These are phyloP conservation scores for Hypoxylon subgilvum DNA, from an alignment of 495 filamentous ascomycete species.

Conservation along the genomic window DNA sequence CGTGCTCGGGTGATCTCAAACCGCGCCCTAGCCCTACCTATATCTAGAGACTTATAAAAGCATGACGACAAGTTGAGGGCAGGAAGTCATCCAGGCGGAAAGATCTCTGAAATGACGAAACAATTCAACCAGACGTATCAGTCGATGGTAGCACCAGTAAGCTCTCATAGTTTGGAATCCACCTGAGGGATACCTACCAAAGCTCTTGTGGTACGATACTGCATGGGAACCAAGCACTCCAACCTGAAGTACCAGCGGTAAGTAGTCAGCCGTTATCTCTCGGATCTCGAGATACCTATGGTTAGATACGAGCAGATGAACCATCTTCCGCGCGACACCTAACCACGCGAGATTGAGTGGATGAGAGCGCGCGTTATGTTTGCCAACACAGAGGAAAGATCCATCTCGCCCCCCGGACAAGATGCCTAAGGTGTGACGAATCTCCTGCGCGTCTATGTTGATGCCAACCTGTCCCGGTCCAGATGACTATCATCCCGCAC, in stretches of 20 bases:
- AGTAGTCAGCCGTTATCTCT: neutral
- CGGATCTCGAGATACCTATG: neutral
- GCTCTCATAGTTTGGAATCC: too few species aligned
- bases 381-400: constrained; percentile 2
- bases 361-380: neutral
- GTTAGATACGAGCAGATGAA: neutral
- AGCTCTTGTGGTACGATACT: neutral
- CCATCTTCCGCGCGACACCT: neutral
- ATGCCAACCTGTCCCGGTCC: constrained; percentile 4
- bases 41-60: neutral
- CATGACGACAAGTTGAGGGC: neutral
- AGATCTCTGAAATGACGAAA: neutral
- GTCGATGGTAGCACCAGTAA: too few species aligned
- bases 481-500: constrained; percentile 32
- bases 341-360: constrained; percentile 1
- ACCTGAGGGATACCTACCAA: neutral
- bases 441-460: constrained; percentile 5
- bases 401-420: neutral
- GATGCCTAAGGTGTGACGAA: constrained; percentile 20
- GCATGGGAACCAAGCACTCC: constrained; percentile 2
- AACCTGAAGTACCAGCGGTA: neutral
- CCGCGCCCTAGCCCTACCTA: constrained; percentile 5
- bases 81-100: neutral
- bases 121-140: neutral
- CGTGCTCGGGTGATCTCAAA: neutral